These are phyloP conservation scores for Holtermanniella nyarrowii DNA, from an alignment of 768 basidiomycete species.

Conservation along the genomic window DNA sequence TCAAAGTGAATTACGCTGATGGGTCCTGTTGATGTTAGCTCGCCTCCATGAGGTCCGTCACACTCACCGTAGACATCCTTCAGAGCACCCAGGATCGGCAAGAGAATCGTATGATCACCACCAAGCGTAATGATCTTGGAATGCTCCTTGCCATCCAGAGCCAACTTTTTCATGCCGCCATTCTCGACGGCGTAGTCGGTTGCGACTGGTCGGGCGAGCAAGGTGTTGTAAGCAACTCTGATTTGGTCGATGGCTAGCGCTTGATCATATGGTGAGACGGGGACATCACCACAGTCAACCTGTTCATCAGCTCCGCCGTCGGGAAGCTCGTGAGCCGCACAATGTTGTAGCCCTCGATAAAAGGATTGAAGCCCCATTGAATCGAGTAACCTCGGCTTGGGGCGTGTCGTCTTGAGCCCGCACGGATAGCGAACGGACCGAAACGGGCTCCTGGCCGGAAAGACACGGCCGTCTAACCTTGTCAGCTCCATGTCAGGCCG, in stretches of 20 bases:
- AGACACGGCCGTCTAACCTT: constrained; percentile 5
- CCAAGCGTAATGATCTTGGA: constrained; percentile 70
- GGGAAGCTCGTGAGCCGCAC: background rate
- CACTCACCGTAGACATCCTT: constrained; percentile 53
- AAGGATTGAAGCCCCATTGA: constrained; percentile 20
- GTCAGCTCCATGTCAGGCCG: no score
- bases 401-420: constrained; percentile 12
- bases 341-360: constrained; percentile 12
- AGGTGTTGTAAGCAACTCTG: constrained; percentile 66
- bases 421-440: constrained; percentile 64
- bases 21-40: constrained; percentile 42
- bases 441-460: constrained; percentile 64
- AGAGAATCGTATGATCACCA: constrained; percentile 75
- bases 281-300: constrained; percentile 78
- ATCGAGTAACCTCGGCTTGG: constrained; percentile 5
- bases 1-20: constrained; percentile 58
- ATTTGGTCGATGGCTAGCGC: constrained; percentile 75
- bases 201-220: constrained; percentile 51
- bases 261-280: constrained; percentile 67
- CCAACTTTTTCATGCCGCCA: constrained; percentile 3
- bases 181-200: background rate
- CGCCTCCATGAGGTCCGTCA: background rate
- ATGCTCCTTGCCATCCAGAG: constrained; percentile 50
- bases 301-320: constrained; percentile 14
- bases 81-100: constrained; percentile 65